phyloP scores from a whole-genome alignment of 192 early-diverging fungal species.

The Coemansia nantahalensis region DNA sequence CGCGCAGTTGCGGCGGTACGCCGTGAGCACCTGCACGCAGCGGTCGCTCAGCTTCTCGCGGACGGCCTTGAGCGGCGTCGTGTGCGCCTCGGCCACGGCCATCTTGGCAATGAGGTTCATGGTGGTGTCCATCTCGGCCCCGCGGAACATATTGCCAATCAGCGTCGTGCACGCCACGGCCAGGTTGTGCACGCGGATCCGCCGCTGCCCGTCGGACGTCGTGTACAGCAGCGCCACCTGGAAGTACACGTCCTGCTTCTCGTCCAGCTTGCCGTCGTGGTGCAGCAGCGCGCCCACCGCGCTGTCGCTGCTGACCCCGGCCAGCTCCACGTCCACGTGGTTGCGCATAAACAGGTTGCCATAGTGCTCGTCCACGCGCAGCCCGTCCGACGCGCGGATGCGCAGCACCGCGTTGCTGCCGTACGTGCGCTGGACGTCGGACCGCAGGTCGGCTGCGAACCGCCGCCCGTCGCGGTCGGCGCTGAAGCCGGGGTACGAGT shows the following conservation, averaged over 20 bases:
- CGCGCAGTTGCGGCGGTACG: conserved; percentile 92
- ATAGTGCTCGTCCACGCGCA: conserved; percentile 81
- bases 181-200: conserved; percentile 91
- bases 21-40: conserved; percentile 83
- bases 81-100: conserved; percentile 72
- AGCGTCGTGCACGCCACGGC: conserved; percentile 70
- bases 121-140: conserved; percentile 89
- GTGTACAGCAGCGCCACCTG: conserved; percentile 96
- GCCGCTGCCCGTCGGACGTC: conserved; percentile 78
- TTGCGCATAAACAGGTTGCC: conserved; percentile 95
- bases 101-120: conserved; percentile 81
- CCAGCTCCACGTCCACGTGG: conserved; percentile 88
- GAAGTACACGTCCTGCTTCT: conserved; percentile 77
- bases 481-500: conserved; percentile 83
- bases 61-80: conserved; percentile 68
- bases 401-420: conserved; percentile 87
- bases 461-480: conserved; percentile 64
- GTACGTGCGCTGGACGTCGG: conserved; percentile 70
- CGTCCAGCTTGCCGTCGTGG: conserved; percentile 88
- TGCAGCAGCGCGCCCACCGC: conserved; percentile 78
- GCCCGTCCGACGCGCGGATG: conserved; percentile 86
- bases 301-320: conserved; percentile 81
- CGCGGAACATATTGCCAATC: conserved; percentile 81
- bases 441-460: conserved; percentile 72
- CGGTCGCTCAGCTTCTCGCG: conserved; percentile 80